phyloP scores from a whole-genome alignment of 2,329 filamentous ascomycete species.

The Neofusicoccum kwambonambiense region DNA sequence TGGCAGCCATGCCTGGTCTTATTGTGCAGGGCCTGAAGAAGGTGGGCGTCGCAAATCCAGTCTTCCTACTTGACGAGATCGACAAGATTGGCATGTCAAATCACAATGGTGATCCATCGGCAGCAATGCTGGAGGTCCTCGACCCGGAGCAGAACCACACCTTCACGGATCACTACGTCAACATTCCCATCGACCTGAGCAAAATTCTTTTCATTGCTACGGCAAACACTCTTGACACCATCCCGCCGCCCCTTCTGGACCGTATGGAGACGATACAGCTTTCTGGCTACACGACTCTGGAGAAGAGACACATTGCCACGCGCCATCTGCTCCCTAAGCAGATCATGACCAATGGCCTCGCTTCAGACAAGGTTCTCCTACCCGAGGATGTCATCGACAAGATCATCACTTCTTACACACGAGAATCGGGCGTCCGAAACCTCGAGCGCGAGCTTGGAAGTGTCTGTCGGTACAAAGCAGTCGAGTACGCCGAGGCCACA shows the following conservation, averaged over 20 bases:
- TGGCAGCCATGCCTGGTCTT: conserved; percentile 96
- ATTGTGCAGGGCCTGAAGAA: conserved; percentile 94
- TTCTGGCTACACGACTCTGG: conserved; percentile 92
- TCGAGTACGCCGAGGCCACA: conserved; percentile 88
- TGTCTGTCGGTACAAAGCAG: conserved; percentile 91
- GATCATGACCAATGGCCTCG: conserved; percentile 83
- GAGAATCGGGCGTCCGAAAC: conserved; percentile 93
- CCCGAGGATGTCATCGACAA: conserved; percentile 85
- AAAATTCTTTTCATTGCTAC: conserved; percentile 98
- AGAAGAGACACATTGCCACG: conserved; percentile 92
- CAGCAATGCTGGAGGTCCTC: conserved; percentile 95
- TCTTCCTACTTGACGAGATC: conserved; percentile 94
- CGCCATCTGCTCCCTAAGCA: conserved; percentile 97
- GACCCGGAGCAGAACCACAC: conserved; percentile 96
- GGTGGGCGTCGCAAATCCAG: conserved; percentile 91
- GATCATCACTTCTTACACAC: conserved; percentile 94
- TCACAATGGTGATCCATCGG: conserved; percentile 91
- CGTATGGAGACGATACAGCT: conserved; percentile 96
- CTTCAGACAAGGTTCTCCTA: conserved; percentile 71
- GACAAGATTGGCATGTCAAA: conserved; percentile 93
- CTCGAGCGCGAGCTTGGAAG: conserved; percentile 93
- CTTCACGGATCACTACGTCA: conserved; percentile 95
- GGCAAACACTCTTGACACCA: conserved; percentile 91
- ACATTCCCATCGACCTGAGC: conserved; percentile 91
- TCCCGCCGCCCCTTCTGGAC: conserved; percentile 88